Conservation (phyloP, 1,284 basidiomycete species). For the Leccinum variabile region DNA sequence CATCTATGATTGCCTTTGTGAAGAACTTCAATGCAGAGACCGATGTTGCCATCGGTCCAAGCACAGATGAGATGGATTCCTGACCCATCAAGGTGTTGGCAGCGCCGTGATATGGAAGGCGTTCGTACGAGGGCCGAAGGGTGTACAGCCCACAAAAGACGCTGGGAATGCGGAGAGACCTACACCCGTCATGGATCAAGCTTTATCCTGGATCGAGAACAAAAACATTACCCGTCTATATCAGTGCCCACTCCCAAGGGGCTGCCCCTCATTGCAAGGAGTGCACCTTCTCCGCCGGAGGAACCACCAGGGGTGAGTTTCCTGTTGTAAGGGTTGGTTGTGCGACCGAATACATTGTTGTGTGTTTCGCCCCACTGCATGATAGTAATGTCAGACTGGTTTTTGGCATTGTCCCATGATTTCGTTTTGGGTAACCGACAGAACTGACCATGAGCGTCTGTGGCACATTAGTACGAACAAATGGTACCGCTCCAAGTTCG, state of each 20-base stretch:
- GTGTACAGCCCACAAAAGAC: conserved; percentile 69
- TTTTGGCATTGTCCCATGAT: not conserved
- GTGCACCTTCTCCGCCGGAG: conserved; percentile 67
- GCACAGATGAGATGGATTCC: conserved; percentile 70
- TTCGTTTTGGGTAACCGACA: not conserved
- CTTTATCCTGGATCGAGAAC: not conserved
- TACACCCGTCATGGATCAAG: conserved; percentile 22
- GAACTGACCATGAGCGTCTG: conserved; percentile 60
- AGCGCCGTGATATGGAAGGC: conserved; percentile 70
- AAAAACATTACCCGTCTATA: conserved; percentile 53
- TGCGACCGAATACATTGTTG: conserved; percentile 70
- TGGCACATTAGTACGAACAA: conserved; percentile 72
- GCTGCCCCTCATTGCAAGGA: conserved; percentile 59
- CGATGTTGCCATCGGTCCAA: conserved; percentile 69
- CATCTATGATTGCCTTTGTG: conserved; percentile 55
- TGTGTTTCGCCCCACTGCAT: conserved; percentile 61
- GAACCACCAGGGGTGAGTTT: conserved; percentile 58
- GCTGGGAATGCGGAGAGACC: conserved; percentile 71
- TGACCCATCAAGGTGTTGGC: conserved; percentile 68
- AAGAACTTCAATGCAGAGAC: conserved; percentile 64
- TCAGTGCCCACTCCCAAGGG: conserved; percentile 71
- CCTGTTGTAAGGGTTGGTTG: conserved; percentile 63
- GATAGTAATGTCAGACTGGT: not conserved
- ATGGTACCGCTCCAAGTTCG: conserved; percentile 64
- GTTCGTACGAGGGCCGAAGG: conserved; percentile 69